Base-by-base conservation (phyloP, 73 alveolate species). In the Breviolum minutum region DNA sequence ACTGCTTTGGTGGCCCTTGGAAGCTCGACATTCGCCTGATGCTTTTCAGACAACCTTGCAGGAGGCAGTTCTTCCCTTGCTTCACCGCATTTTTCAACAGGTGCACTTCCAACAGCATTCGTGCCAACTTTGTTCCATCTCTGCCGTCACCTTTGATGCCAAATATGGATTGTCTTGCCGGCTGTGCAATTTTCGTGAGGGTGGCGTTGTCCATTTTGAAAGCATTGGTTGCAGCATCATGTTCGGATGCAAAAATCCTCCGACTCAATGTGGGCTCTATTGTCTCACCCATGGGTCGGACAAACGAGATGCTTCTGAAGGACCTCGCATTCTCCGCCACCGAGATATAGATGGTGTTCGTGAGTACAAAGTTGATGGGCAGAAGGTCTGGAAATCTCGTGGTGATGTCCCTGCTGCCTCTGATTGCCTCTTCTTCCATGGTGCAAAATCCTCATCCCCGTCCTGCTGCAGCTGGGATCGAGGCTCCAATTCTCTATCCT, bases 131-230 rank as follows among this genome's bases (percentile, higher is more conserved):
- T 87, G 95, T 40, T 63, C 19, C 74, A 66, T 62, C 79, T n/a
- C 63, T 5, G 95, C 30, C 16, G 82, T 87, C 48, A 87, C 95
- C 0, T 30, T 86, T 11, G 95, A 87, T 27, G 95, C 95, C 32
- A 87, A 87, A 40, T 87, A 87, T 40, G 95, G 95, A 12, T 14
- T 87, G 82, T 14, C 82, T 9, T 87, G 95, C 17, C 22, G 62
- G 8, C 32, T 87, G 9, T 87, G 95, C 66, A 87, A 87, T 40
- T 81, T 63, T 64, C 81, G 95, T 19, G 95, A 87, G 8, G 95
- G 95, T 27, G 81, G 94, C 22, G 66, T 30, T 5, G 82, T 87
- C 9, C 64, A 24, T 27, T 87, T n/a, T n/a, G 79, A 68, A 8
- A 29, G 14, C 66, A 87, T 87, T 19, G 30, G 27, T 29, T 62